phyloP scores from a whole-genome alignment of 176 grass and related monocot genomes.

The Bothriochloa decipiens region DNA sequence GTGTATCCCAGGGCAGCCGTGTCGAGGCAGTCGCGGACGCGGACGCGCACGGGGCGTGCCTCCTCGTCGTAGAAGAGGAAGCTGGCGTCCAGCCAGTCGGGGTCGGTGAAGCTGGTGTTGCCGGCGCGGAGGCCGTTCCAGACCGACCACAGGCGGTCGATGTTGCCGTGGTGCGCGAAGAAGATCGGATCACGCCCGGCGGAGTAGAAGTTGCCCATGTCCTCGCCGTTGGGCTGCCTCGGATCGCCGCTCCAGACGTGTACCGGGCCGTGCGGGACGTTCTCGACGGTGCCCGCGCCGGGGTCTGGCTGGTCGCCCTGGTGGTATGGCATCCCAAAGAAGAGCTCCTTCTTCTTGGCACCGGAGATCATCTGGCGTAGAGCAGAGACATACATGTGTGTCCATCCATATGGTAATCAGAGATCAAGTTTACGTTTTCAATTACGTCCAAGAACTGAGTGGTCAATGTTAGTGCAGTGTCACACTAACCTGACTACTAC shows the following conservation, averaged over 20 bases:
- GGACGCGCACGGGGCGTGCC: conserved; percentile 45
- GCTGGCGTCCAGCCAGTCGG: conserved; percentile 55
- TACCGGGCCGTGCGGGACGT: conserved; percentile 36
- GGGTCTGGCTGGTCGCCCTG: conserved; percentile 43
- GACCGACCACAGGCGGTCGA: conserved; percentile 68
- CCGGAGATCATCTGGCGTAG: conserved; percentile 50
- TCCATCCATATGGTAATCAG: not conserved
- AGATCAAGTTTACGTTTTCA: not conserved
- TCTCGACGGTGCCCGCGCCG: conserved; percentile 40
- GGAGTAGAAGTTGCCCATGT: conserved; percentile 66
- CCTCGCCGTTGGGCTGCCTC: conserved; percentile 22
- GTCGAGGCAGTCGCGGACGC: conserved; percentile 55
- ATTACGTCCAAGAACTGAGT: not conserved
- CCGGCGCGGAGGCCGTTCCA: conserved; percentile 52
- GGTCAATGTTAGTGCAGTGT: not conserved
- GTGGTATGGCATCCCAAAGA: conserved; percentile 56
- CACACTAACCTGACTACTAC: not conserved
- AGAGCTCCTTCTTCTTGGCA: conserved; percentile 61
- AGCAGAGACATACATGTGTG: not conserved
- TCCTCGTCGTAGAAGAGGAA: conserved; percentile 78
- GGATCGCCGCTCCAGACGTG: conserved; percentile 54
- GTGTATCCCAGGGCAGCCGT: conserved; percentile 42
- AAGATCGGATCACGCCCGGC: conserved; percentile 60
- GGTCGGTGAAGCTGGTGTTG: conserved; percentile 39
- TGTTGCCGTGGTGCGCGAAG: conserved; percentile 60